Percentiles rank a stretch among this genome's conserved stretches.
Conservation (phyloP, 2,329 filamentous ascomycete genomes). For the Cyphellophora europaea region DNA sequence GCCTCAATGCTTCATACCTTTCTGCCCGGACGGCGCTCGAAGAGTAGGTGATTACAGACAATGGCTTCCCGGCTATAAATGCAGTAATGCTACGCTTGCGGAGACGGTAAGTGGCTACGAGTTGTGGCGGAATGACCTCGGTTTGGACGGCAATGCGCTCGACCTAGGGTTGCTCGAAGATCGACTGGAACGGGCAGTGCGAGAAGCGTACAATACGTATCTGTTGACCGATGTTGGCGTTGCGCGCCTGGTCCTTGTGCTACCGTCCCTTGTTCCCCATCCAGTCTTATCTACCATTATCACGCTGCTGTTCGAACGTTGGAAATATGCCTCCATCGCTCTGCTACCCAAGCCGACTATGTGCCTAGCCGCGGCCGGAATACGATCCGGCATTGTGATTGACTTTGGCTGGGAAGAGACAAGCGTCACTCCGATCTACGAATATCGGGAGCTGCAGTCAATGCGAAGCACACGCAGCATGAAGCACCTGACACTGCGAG, state of each 20-base stretch:
- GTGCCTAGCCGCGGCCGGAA: constrained; percentile 65
- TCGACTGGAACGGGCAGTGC: constrained; percentile 72
- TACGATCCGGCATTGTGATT: constrained; percentile 76
- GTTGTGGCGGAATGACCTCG: constrained; percentile 69
- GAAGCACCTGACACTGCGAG: constrained; percentile 59
- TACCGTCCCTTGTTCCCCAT: constrained; percentile 70
- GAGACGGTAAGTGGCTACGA: constrained; percentile 46
- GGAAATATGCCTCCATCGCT: constrained; percentile 71
- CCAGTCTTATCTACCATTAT: constrained; percentile 67
- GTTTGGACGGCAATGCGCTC: constrained; percentile 38
- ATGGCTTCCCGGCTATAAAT: constrained; percentile 50
- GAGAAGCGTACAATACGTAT: constrained; percentile 74
- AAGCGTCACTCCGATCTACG: constrained; percentile 74
- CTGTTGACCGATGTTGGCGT: constrained; percentile 53
- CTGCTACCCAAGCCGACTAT: constrained; percentile 71
- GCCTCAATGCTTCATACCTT: constrained; percentile 62
- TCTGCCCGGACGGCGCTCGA: constrained; percentile 65
- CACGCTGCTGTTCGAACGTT: constrained; percentile 69
- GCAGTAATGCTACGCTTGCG: constrained; percentile 32
- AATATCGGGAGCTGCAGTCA: constrained; percentile 72
- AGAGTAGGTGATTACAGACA: constrained; percentile 72
- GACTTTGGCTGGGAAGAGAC: constrained; percentile 94
- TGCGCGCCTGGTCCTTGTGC: constrained; percentile 61
- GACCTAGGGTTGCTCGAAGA: constrained; percentile 77
- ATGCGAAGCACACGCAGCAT: constrained; percentile 65